Conservation (phyloP, 169 alveolate genomes). For the Cryptosporidium canis region DNA sequence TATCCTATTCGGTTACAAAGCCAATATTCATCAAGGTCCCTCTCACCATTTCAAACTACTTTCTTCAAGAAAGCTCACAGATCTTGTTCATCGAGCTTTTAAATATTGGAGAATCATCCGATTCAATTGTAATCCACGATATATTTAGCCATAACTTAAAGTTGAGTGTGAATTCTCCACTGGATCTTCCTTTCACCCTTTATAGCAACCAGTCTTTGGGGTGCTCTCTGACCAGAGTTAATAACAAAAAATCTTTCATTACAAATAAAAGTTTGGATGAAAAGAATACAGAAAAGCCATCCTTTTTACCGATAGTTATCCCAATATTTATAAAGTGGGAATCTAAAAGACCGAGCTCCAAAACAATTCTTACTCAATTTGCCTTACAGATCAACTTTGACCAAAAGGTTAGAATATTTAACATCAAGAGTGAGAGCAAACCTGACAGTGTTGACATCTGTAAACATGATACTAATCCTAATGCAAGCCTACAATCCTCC, state of each 20-base stretch:
- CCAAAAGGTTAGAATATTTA: neutral
- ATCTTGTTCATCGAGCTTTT: slow-evolving; percentile 32
- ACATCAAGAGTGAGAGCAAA: neutral
- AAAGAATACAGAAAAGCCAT: neutral
- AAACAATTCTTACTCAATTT: slow-evolving; percentile 49
- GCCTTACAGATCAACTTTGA: slow-evolving; percentile 18
- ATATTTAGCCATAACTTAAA: slow-evolving; percentile 35
- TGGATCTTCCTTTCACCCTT: slow-evolving; percentile 14
- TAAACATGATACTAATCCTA: neutral
- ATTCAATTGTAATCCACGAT: slow-evolving; percentile 21
- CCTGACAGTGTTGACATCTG: neutral
- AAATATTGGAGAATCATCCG: slow-evolving; percentile 26
- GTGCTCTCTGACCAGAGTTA: neutral
- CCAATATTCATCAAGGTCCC: slow-evolving; percentile 62
- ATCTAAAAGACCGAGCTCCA: neutral
- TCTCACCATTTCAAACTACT: slow-evolving; percentile 31
- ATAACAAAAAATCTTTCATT: neutral
- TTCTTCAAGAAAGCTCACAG: slow-evolving; percentile 34
- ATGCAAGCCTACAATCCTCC: neutral
- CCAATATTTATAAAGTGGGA: slow-evolving; percentile 69
- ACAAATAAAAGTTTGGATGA: neutral
- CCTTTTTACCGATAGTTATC: neutral
- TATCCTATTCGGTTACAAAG: slow-evolving; percentile 1
- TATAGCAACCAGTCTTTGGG: slow-evolving; percentile 40
- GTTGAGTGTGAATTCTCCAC: neutral